phyloP scores from a whole-genome alignment of 2,329 filamentous ascomycete species.

The Rhinocladiella similis region DNA sequence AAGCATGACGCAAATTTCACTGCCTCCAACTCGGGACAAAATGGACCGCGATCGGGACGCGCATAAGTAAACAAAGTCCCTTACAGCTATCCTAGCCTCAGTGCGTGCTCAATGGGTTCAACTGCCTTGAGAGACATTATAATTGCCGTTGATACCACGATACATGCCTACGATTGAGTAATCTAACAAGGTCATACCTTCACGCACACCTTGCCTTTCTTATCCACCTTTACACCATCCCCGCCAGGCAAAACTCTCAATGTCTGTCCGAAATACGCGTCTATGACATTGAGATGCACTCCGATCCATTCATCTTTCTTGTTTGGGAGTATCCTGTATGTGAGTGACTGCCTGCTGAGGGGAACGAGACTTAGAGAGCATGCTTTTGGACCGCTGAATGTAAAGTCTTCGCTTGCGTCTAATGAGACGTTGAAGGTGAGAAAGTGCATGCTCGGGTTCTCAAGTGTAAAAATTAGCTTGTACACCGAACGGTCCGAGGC shows the following conservation, averaged over 20 bases:
- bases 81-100: neutral
- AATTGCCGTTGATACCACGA: no score
- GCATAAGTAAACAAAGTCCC: no score
- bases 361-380: conserved; percentile 79
- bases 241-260: conserved; percentile 73
- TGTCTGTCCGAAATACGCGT: conserved; percentile 91
- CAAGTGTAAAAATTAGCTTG: conserved; percentile 64
- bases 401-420: conserved; percentile 90
- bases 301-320: conserved; percentile 60
- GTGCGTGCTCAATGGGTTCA: no score
- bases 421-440: conserved; percentile 89
- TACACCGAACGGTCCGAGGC: neutral
- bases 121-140: no score
- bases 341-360: conserved; percentile 70
- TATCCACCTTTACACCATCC: conserved; percentile 62
- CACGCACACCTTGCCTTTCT: conserved; percentile 40
- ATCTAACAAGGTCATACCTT: conserved; percentile 9
- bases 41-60: no score
- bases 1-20: conserved; percentile 1
- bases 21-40: neutral
- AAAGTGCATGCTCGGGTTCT: conserved; percentile 93
- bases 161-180: no score
- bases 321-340: conserved; percentile 72
- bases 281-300: conserved; percentile 74
- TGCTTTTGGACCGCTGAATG: conserved; percentile 85